Percentiles rank a stretch among this genome's conserved stretches.
Conservation (phyloP, 2,329 filamentous ascomycete species). For the Penicillium sp. region DNA sequence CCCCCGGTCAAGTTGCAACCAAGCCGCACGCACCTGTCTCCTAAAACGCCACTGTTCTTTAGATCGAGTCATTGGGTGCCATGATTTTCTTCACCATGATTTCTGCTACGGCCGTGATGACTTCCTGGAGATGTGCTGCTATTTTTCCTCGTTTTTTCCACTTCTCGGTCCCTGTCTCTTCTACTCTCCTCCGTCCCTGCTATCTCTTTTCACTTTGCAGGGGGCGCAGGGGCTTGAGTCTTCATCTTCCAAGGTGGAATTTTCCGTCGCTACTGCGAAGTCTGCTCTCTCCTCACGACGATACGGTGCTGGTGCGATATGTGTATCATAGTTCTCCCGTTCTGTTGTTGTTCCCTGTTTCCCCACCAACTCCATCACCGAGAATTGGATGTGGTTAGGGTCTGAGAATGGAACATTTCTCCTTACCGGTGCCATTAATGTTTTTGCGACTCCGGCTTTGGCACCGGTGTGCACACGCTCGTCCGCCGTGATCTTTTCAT, state of each 20-base stretch:
- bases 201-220: too few relatives aligned
- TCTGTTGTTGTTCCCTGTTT: constrained; percentile 10
- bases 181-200: too few relatives aligned
- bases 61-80: not conserved
- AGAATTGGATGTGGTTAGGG: constrained; percentile 8
- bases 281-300: constrained; percentile 17
- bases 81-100: not conserved
- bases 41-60: constrained; percentile 13
- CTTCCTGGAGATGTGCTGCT: constrained; percentile 4
- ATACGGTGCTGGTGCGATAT: constrained; percentile 20
- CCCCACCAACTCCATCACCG: constrained; percentile 2
- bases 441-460: constrained; percentile 7
- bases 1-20: constrained; percentile 28
- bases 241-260: not conserved
- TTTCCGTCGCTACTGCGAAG: constrained; percentile 8
- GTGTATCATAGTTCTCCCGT: constrained; percentile 31
- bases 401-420: constrained; percentile 18
- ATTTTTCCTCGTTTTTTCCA: not conserved
- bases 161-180: not conserved
- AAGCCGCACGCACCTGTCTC: constrained; percentile 34
- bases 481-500: constrained; percentile 10
- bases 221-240: too few relatives aligned
- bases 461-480: constrained; percentile 19
- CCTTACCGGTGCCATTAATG: constrained; percentile 8
- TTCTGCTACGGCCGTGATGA: constrained; percentile 1